Evolutionary conservation across 169 alveolate species (phyloP).

Genomic region (Eimeria nieschulzi): DNA sequence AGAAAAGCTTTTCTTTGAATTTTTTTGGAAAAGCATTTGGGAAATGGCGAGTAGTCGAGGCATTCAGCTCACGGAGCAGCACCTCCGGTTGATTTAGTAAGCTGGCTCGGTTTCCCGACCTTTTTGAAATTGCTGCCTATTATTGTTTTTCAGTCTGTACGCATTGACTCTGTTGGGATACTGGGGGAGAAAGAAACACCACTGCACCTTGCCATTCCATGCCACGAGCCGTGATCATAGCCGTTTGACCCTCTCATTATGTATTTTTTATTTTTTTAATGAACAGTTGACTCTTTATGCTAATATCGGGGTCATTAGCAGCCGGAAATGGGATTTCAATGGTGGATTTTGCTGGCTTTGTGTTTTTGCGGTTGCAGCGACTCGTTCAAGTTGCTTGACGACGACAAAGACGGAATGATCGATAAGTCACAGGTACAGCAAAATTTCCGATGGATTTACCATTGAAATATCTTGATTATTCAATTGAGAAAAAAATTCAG

Average conservation of each 20-base stretch:
- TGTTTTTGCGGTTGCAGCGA: conserved; percentile 2
- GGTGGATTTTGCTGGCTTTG: neutral
- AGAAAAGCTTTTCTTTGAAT: no score
- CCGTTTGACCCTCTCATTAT: no score
- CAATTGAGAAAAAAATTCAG: neutral
- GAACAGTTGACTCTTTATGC: no score
- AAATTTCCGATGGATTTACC: neutral
- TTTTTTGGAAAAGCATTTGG: neutral
- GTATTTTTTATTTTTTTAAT: no score
- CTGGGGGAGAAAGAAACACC: no score
- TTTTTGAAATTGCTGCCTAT: no score
- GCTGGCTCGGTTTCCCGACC: neutral
- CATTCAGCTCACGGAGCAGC: conserved; percentile 13
- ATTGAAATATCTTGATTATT: neutral
- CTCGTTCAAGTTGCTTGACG: conserved; percentile 11
- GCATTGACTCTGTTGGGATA: no score
- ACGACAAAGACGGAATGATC: conserved; percentile 31
- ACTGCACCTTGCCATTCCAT: no score
- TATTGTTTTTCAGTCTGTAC: no score
- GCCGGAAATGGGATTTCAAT: no score
- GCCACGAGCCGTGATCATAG: no score
- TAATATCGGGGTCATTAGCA: no score
- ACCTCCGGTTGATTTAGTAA: conserved; percentile 7
- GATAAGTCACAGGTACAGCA: conserved; percentile 28
- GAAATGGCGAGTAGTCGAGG: neutral